Base-by-base conservation (phyloP, 78 protist genomes). In the Dictyostelium intermedium region DNA sequence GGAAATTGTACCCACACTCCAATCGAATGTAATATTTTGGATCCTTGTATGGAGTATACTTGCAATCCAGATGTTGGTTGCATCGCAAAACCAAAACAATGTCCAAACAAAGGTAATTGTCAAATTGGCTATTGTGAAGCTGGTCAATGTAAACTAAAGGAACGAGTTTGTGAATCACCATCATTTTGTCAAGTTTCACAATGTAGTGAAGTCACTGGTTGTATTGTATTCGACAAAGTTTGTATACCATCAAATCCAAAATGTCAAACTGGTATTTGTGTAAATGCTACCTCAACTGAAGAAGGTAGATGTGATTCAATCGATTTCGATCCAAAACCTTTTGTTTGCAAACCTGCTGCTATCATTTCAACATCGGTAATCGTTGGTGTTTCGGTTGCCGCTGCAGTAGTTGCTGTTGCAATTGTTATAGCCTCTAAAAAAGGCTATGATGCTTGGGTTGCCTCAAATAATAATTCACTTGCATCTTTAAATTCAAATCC, bases 361-460 rank as follows among this genome's bases (percentile, higher is more conserved):
- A 56, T 86, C 76, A 76, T 72, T 13, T 72, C 79, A 13, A 72
- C 79, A 4, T 56, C 74, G 60, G 84, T 79, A 18, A 47, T 79
- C 14, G 84, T 47, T 16, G 94, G 86, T 78, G 87, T 74, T 23
- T 60, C 84, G 1, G 34, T 89, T 0, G 84, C 80, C 32, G 83
- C 82, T n/a, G 94, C 72, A 45, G 94, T 63, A 2, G 94, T 80
- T 69, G 94, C 94, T 11, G 14, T 80, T 18, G 94, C 80, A 35
- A 13, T 70, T 8, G 83, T 53, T 5, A n/a, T 81, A 45, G 94
- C 87, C 45, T 85, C 86, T 11, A 78, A 89, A 76, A 78, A 80
- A 27, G 94, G 94, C 32, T 89, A 89, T 30, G 87, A 80, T 32
- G 20, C 41, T 30, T 80, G 86, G 85, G 81, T 66, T 18, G 8